phyloP scores from a whole-genome alignment of 2,329 filamentous ascomycete genomes.

The Aspergillus eucalypticola region DNA sequence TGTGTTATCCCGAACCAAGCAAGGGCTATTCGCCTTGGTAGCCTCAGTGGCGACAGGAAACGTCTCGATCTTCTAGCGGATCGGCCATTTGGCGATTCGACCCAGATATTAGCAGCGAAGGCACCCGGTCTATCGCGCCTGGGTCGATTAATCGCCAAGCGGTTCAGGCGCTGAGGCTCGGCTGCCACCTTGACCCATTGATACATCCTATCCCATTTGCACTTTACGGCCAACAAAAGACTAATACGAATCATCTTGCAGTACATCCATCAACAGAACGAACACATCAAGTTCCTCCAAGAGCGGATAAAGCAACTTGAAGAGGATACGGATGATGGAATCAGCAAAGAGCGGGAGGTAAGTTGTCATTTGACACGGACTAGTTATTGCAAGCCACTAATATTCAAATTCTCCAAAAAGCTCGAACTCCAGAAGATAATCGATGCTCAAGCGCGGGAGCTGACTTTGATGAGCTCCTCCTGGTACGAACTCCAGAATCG shows the following conservation, averaged over 20 bases:
- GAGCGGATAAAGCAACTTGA: slow-evolving; percentile 44
- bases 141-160: slow-evolving; percentile 1
- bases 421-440: slow-evolving; percentile 44
- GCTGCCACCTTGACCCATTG: background rate
- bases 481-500: slow-evolving; percentile 51
- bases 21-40: background rate
- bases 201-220: background rate
- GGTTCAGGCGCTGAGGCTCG: background rate
- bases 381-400: no score
- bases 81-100: slow-evolving; percentile 1
- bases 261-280: slow-evolving; percentile 47
- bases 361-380: slow-evolving; percentile 10
- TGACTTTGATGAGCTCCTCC: slow-evolving; percentile 48
- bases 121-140: background rate
- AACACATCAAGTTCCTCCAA: slow-evolving; percentile 44
- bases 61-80: background rate
- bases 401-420: slow-evolving; percentile 22
- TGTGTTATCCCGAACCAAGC: background rate
- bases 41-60: slow-evolving; percentile 1
- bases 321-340: slow-evolving; percentile 38
- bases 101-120: background rate
- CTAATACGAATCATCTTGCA: slow-evolving; percentile 20
- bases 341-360: slow-evolving; percentile 45
- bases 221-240: background rate
- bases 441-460: slow-evolving; percentile 44